Evolutionary conservation across 768 basidiomycete genomes (phyloP).

Genomic region (Tulasnella sp.): DNA sequence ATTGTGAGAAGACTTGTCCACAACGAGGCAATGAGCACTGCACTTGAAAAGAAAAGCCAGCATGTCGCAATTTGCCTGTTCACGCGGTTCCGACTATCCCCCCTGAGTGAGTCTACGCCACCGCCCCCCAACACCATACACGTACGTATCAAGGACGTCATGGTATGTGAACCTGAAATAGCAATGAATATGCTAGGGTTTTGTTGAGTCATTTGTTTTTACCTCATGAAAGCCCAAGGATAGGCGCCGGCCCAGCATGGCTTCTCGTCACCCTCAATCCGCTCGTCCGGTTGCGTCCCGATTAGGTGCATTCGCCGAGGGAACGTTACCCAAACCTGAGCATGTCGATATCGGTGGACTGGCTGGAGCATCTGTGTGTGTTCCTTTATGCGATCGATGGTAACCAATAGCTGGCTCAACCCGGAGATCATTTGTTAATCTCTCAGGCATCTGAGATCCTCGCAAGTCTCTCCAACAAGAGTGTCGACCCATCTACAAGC

Average conservation of each 20-base stretch:
- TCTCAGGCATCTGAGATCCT: constrained; percentile 38
- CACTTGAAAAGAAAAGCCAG: no score
- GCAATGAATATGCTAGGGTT: no score
- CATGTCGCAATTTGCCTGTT: no score
- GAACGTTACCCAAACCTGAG: not conserved
- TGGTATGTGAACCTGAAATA: not conserved
- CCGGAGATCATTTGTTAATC: no score
- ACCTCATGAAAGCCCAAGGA: not conserved
- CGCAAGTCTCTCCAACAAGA: constrained; percentile 24
- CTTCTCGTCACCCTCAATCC: not conserved
- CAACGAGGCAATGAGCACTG: no score
- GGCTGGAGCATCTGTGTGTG: constrained; percentile 34
- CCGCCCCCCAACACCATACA: not conserved
- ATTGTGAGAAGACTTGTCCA: no score
- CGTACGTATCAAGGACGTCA: not conserved
- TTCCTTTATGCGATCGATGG: not conserved
- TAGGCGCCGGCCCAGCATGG: not conserved
- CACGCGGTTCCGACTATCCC: no score
- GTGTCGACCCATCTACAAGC: constrained; percentile 20
- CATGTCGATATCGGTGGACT: constrained; percentile 35
- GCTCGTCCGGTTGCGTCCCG: not conserved
- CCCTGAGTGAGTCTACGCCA: no score
- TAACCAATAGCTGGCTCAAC: constrained; percentile 8
- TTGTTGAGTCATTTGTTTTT: no score
- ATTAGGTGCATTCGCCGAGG: not conserved